These are phyloP conservation scores for Penicillium canescens DNA, from an alignment of 495 filamentous ascomycete species.

Conservation along the genomic window DNA sequence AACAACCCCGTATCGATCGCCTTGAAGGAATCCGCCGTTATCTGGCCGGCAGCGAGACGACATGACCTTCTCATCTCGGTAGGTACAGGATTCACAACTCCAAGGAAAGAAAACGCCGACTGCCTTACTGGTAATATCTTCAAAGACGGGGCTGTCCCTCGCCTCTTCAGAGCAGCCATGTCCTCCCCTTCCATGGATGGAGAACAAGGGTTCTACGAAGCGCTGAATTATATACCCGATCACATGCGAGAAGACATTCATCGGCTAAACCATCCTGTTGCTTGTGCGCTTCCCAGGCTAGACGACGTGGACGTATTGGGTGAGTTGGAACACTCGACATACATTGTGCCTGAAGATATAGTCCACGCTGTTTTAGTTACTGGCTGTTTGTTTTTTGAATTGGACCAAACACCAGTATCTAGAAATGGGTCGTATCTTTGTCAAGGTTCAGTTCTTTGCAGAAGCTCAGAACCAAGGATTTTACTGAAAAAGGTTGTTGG, in stretches of 20 bases:
- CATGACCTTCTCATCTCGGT: constrained; percentile 33
- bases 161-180: constrained; percentile 13
- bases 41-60: constrained; percentile 25
- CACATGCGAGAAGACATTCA: constrained; percentile 9
- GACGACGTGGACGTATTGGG: constrained; percentile 17
- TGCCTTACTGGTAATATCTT: neutral
- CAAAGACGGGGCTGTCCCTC: constrained; percentile 8
- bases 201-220: constrained; percentile 18
- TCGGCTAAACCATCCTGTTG: constrained; percentile 14
- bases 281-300: constrained; percentile 11
- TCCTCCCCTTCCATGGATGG: constrained; percentile 24
- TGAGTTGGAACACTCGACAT: neutral
- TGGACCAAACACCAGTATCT: constrained; percentile 12
- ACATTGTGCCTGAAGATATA: constrained; percentile 14
- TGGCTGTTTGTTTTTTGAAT: constrained; percentile 23
- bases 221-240: constrained; percentile 18
- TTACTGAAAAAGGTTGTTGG: constrained; percentile 9
- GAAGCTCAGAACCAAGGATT: constrained; percentile 2
- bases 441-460: constrained; percentile 18
- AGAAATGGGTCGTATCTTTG: constrained; percentile 9
- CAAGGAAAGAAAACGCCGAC: neutral
- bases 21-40: constrained; percentile 23
- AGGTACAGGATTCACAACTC: constrained; percentile 25
- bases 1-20: constrained; percentile 32
- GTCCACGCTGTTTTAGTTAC: constrained; percentile 13